These are phyloP conservation scores for Macrocybe gigantea DNA, from an alignment of 768 basidiomycete species.

Conservation along the genomic window DNA sequence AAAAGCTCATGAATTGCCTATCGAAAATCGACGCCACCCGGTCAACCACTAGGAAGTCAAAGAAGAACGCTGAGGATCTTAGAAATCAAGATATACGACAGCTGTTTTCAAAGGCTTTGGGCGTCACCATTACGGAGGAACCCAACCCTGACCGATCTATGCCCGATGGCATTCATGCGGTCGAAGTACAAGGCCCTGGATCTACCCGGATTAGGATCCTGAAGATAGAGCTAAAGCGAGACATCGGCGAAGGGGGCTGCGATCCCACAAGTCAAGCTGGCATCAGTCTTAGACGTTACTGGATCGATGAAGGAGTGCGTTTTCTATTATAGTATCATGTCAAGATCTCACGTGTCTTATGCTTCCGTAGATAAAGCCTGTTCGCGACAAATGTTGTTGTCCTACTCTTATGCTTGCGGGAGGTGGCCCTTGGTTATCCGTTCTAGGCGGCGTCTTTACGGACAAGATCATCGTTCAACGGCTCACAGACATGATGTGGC, in stretches of 20 bases:
- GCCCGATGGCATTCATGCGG: background rate
- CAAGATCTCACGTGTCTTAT: too few relatives aligned
- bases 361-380: background rate
- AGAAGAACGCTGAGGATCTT: too few relatives aligned
- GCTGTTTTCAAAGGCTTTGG: background rate
- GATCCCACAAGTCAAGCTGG: background rate
- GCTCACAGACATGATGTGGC: constrained; percentile 10
- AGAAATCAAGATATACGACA: background rate
- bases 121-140: background rate
- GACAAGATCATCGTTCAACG: constrained; percentile 10
- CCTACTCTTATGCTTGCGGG: constrained; percentile 10
- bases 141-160: background rate
- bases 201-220: background rate
- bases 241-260: background rate
- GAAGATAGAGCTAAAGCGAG: background rate
- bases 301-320: background rate
- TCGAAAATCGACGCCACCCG: constrained; percentile 6
- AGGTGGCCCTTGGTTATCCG: constrained; percentile 11
- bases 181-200: background rate
- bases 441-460: constrained; percentile 10
- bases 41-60: background rate
- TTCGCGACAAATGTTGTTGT: constrained; percentile 4
- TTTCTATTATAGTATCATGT: too few relatives aligned
- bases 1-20: constrained; percentile 9
- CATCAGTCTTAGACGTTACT: background rate